Evolutionary conservation across 1,284 basidiomycete genomes (phyloP), one percentile per base, ranked within the genome.

Genomic region (Flammula alnicola): DNA sequence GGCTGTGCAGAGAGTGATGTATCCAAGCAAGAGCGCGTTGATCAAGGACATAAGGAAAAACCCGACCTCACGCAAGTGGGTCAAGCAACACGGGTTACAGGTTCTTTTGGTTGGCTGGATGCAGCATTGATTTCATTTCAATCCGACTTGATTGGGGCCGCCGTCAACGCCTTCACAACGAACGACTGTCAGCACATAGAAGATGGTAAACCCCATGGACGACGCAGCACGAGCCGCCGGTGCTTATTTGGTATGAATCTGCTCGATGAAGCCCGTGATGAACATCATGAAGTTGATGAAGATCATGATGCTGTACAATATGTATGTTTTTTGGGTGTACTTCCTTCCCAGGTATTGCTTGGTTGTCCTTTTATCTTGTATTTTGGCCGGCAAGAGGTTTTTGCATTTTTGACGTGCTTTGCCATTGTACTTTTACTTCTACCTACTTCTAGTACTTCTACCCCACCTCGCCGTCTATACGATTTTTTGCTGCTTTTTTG

Each of bases 71-170:
- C 60, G 78, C 35, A 67, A 73, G 47, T 79, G 76, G 75, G 84
- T 86, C 29, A 90, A 90, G 71, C 65, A 80, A 54, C 74, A 74
- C 16, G 86, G 86, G 1, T 63, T 90, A 44, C 76, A 80, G 49
- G 83, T 84, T 20, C 69, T 89, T 16, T 67, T 90, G 46, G 78
- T 89, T 27, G 63, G 61, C 8, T 66, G 61, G 57, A 57, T 59
- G 52, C 58, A 62, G 37, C 64, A 50, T 27, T 49, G 32, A 33
- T 44, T n/a, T n/a, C n/a, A n/a, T n/a, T n/a, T n/a, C n/a, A n/a
- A n/a, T n/a, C n/a, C n/a, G n/a, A n/a, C 8, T 30, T 30, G 27
- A 30, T n/a, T 30, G 27, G 27, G 8, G 30, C 30, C 30, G 3
- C 5, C 30, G 12, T 32, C 16, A 16, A 11, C 16, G 30, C 30